These are phyloP conservation scores for Collybia sordida DNA, from an alignment of 768 basidiomycete species.

Conservation along the genomic window DNA sequence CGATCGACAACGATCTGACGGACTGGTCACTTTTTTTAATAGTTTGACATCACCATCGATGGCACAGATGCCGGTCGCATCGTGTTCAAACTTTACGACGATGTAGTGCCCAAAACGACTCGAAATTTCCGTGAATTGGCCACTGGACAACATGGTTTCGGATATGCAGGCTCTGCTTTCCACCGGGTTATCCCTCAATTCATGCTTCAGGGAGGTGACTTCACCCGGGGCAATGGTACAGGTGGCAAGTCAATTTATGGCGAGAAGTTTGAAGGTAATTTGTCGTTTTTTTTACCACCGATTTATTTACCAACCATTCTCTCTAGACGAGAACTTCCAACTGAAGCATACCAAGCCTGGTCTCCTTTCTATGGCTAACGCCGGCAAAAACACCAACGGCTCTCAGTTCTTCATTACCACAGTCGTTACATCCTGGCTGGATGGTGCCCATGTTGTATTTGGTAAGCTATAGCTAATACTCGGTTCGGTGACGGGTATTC, in stretches of 20 bases:
- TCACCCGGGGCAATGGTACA: constrained; percentile 66
- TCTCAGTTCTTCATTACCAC: constrained; percentile 92
- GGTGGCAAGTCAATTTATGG: constrained; percentile 84
- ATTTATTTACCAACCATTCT: constrained; percentile 3
- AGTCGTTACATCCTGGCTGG: constrained; percentile 73
- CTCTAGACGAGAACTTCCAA: constrained; percentile 80
- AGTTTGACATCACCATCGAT: constrained; percentile 70
- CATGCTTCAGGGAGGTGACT: constrained; percentile 93
- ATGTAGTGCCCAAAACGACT: constrained; percentile 71
- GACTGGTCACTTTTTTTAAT: constrained; percentile 6
- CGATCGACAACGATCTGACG: constrained; percentile 3
- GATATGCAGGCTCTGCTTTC: constrained; percentile 69
- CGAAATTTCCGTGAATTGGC: constrained; percentile 89
- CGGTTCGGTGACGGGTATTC: background rate
- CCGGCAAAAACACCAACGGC: constrained; percentile 81
- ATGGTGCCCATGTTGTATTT: constrained; percentile 85
- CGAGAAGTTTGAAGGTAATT: constrained; percentile 53
- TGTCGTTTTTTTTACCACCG: background rate
- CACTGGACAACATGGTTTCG: constrained; percentile 71
- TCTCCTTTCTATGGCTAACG: constrained; percentile 79
- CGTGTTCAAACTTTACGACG: constrained; percentile 85
- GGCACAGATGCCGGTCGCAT: constrained; percentile 49
- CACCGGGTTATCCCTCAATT: constrained; percentile 83
- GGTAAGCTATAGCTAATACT: constrained; percentile 40
- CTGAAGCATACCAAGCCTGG: constrained; percentile 72